A percentile compares a stretch with the other conserved stretches of the same genome.
phyloP scores from a whole-genome alignment of 1,139 yeast genomes.

The Yamadazyma friedrichii region DNA sequence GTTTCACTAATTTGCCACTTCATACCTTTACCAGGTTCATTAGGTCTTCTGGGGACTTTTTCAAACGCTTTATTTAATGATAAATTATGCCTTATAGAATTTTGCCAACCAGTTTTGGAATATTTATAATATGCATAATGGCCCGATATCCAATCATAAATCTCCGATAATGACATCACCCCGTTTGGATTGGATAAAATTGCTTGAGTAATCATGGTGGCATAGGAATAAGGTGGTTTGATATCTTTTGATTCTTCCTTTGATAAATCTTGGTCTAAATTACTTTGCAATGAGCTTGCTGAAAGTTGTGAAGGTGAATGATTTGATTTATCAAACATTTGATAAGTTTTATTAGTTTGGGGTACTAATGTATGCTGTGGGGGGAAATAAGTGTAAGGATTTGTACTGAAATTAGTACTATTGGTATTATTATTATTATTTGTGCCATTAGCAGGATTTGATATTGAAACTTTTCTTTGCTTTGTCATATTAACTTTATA shows the following conservation, averaged over 20 bases:
- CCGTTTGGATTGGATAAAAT: slow-evolving; percentile 86
- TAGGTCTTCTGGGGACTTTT: slow-evolving; percentile 91
- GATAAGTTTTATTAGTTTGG: slow-evolving; percentile 44
- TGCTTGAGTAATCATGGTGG: slow-evolving; percentile 98
- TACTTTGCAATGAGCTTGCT: slow-evolving; percentile 45
- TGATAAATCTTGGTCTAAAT: slow-evolving; percentile 70
- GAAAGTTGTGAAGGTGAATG: slow-evolving; percentile 42
- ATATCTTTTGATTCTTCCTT: slow-evolving; percentile 87
- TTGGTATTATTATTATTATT: slow-evolving; percentile 1
- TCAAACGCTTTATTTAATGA: slow-evolving; percentile 68
- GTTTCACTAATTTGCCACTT: slow-evolving; percentile 94
- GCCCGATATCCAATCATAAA: slow-evolving; percentile 83
- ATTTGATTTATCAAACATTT: slow-evolving; percentile 48
- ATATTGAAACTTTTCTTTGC: slow-evolving; percentile 13
- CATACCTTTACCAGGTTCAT: slow-evolving; percentile 99
- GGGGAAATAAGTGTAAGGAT: slow-evolving; percentile 17
- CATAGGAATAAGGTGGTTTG: slow-evolving; percentile 96
- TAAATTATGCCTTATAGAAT: slow-evolving; percentile 58
- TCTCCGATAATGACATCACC: slow-evolving; percentile 84
- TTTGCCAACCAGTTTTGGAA: slow-evolving; percentile 87
- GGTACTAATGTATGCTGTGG: slow-evolving; percentile 20
- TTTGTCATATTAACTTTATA: slow-evolving; percentile 28
- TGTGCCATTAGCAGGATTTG: background rate
- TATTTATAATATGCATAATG: slow-evolving; percentile 90
- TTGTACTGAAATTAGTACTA: background rate